Evolutionary conservation across 495 filamentous ascomycete genomes (phyloP).

Genomic region (Xanthoparmelia taractica): DNA sequence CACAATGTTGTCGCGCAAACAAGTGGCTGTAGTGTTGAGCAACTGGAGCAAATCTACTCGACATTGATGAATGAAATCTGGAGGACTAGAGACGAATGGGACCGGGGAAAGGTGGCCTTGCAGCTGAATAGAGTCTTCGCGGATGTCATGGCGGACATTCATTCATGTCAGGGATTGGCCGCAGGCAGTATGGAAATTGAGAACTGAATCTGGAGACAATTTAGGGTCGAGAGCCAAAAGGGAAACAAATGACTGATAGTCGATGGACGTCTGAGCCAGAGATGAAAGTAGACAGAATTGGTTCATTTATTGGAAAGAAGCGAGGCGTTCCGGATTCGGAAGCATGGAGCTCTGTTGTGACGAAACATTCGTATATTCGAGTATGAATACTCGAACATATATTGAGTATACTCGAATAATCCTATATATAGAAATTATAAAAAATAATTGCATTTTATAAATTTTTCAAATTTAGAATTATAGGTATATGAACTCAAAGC

Average conservation of each 20-base stretch:
- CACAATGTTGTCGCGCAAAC: conserved; percentile 53
- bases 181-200: conserved; percentile 27
- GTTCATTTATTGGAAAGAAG: conserved; percentile 1
- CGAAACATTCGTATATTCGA: too few species aligned
- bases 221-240: too few species aligned
- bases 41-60: conserved; percentile 89
- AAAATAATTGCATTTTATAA: too few species aligned
- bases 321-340: not conserved
- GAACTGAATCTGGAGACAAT: not conserved
- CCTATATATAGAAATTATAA: too few species aligned
- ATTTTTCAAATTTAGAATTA: too few species aligned
- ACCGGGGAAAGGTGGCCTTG: conserved; percentile 62
- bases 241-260: not conserved
- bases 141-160: conserved; percentile 72
- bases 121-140: conserved; percentile 63
- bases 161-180: conserved; percentile 52
- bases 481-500: too few species aligned
- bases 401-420: too few species aligned
- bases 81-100: conserved; percentile 67
- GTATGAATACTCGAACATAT: too few species aligned
- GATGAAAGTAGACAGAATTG: not conserved
- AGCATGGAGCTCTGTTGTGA: not conserved
- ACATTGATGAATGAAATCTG: conserved; percentile 84
- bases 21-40: conserved; percentile 79
- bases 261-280: not conserved